Evolutionary conservation across 2,329 filamentous ascomycete species (phyloP), one percentile per base, ranked within the genome.

Genomic region (Lachnellula suecica): DNA sequence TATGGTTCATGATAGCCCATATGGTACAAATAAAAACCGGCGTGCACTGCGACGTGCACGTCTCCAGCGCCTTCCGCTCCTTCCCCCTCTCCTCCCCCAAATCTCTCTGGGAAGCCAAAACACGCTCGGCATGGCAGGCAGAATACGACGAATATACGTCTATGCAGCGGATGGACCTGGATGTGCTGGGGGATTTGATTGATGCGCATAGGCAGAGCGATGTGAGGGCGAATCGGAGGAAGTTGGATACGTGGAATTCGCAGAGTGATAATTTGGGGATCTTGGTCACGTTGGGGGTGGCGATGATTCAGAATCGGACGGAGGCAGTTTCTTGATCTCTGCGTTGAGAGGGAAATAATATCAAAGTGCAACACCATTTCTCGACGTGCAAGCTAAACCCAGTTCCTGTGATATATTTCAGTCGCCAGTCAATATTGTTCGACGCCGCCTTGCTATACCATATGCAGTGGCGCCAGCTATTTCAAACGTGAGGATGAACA

Each of bases 171-270:
- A 17, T 15, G 15, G 35, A 17, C 23, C 27, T 50, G 17, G 22
- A 20, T 7, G n/a, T 4, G 13, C 50, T 52, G 23, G 45, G 47
- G 10, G 49, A 52, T 13, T 38, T 56, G 8, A 47, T 45, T 13
- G 47, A 52, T 44, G 41, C 46, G 11, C 43, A 47, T n/a, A 19
- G 47, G 22, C 20, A 24, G 17, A 15, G 27, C 25, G n/a, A 11
- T 27, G 20, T 44, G 5, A 24, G 10, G 17, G 4, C 6, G 5
- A 47, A 27, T 31, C 27, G 17, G n/a, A 35, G 25, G n/a, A 40
- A 43, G 17, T 37, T 56, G 11, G 49, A 56, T 41, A 19, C n/a
- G 13, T 56, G 53, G 53, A 56, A 52, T 41, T 27, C 42, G 13
- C 37, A 27, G 8, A 37, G 31, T 6, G 47, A 54, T 29, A 40